Evolutionary conservation across 768 basidiomycete genomes (phyloP), one percentile per base, ranked within the genome.

Genomic region (Amanita thiersii): DNA sequence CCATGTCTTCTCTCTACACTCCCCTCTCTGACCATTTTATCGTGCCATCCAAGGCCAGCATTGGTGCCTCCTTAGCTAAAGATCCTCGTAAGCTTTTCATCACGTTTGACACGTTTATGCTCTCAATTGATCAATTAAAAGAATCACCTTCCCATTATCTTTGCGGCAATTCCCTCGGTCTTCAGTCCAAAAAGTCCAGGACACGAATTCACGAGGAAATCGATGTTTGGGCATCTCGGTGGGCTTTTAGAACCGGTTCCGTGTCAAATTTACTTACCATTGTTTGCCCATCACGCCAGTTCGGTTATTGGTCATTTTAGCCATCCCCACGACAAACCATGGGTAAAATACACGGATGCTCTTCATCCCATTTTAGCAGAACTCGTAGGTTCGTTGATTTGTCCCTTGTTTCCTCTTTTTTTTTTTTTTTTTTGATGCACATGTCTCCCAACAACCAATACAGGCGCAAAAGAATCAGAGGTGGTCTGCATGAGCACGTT

Each of bases 401-500:
- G n/a, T n/a, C 32, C 37, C 44, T 47, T 7, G 10, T 19, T 10
- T 14, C 25, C 21, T 14, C 17, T 4, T 23, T 2, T 9, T 17
- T 7, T 2, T 17, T 26, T 24, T 11, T 6, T 24, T 32, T 34
- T 17, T 24, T 14, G 6, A 21, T 35, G 35, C 15, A 4, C 12
- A n/a, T n/a, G n/a, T n/a, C n/a, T n/a, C 50, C 44, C 50, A 39
- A 44, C 46, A 35, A 50, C 50, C 46, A 52, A 49, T 52, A 91
- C 26, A 43, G 91, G 91, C 51, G 90, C 92, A 42, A 75, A 78
- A 40, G 80, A 83, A 63, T 73, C 76, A 47, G 96, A 99, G 73
- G 87, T 98, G 36, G 90, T 87, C 12, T 91, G 89, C 62, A 97
- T 97, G 81, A 81, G 87, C 58, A 90, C 91, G 37, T 65, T 98